Percentiles rank a stretch among this genome's conserved stretches.
phyloP scores from a whole-genome alignment of 2,329 filamentous ascomycete genomes.

The Fusarium sp. region DNA sequence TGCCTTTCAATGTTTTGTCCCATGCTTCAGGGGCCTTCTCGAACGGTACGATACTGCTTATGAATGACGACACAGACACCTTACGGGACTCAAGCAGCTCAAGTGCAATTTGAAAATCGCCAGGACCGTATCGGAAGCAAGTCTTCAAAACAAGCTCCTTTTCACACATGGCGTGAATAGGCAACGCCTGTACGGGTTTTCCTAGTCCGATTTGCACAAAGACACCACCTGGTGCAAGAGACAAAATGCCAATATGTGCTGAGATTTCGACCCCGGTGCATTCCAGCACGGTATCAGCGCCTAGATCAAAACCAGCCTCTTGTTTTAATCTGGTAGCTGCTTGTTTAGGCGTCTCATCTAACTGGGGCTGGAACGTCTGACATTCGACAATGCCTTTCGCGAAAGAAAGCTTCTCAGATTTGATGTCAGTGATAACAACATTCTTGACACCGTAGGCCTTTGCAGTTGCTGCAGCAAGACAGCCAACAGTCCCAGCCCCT shows the following conservation, averaged over 20 bases:
- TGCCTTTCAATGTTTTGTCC: constrained; percentile 84
- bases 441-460: constrained; percentile 82
- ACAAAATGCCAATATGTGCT: constrained; percentile 22
- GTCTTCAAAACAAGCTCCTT: constrained; percentile 90
- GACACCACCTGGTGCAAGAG: constrained; percentile 20
- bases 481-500: constrained; percentile 86
- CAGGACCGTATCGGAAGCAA: constrained; percentile 87
- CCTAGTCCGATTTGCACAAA: constrained; percentile 39
- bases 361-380: not conserved
- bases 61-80: constrained; percentile 82
- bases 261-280: constrained; percentile 41
- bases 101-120: constrained; percentile 87
- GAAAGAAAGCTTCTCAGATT: constrained; percentile 34
- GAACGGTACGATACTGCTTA: constrained; percentile 82
- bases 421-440: constrained; percentile 40
- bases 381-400: constrained; percentile 29
- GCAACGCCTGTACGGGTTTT: constrained; percentile 31
- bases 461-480: constrained; percentile 87
- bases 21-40: constrained; percentile 76
- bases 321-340: constrained; percentile 21
- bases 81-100: constrained; percentile 77
- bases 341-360: constrained; percentile 12
- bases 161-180: constrained; percentile 83
- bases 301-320: constrained; percentile 67
- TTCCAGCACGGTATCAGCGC: constrained; percentile 67